phyloP scores from a whole-genome alignment of 176 grass and related monocot genomes.

The Typha latifolia region DNA sequence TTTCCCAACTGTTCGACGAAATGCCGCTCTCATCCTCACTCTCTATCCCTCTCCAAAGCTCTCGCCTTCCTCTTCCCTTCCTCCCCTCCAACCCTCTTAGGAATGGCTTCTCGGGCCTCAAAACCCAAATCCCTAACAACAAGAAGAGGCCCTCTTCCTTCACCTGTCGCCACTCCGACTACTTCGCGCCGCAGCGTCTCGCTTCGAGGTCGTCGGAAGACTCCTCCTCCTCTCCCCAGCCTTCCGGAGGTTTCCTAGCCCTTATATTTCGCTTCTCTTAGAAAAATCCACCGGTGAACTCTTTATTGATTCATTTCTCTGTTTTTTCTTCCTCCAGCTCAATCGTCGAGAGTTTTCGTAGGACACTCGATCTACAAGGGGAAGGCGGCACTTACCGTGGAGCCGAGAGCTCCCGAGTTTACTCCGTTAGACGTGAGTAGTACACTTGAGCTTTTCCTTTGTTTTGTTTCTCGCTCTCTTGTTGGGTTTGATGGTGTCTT shows the following conservation, averaged over 20 bases:
- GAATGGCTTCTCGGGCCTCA: not conserved
- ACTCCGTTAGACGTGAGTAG: constrained; percentile 24
- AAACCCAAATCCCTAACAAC: not conserved
- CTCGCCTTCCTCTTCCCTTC: not conserved
- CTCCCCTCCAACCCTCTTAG: not conserved
- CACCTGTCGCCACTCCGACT: constrained; percentile 1
- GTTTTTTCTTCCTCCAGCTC: constrained; percentile 6
- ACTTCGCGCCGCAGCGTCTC: constrained; percentile 2
- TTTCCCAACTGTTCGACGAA: not conserved
- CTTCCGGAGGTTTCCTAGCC: not conserved
- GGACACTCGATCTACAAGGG: constrained; percentile 44
- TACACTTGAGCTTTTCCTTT: not conserved
- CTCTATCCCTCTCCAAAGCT: not conserved
- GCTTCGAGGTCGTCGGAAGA: not conserved
- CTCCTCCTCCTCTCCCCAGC: not conserved
- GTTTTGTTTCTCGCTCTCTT: not conserved
- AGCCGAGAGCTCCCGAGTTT: constrained; percentile 38
- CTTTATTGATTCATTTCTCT: not conserved
- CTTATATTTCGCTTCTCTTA: not conserved
- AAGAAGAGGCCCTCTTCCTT: not conserved
- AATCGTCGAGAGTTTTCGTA: constrained; percentile 35
- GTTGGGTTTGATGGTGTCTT: not conserved
- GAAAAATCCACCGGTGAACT: not conserved
- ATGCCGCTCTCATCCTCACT: constrained; percentile 1
- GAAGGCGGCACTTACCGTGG: constrained; percentile 27